These are phyloP conservation scores for Microstegium vimineum DNA, from an alignment of 176 grass and related monocot species.

Conservation along the genomic window DNA sequence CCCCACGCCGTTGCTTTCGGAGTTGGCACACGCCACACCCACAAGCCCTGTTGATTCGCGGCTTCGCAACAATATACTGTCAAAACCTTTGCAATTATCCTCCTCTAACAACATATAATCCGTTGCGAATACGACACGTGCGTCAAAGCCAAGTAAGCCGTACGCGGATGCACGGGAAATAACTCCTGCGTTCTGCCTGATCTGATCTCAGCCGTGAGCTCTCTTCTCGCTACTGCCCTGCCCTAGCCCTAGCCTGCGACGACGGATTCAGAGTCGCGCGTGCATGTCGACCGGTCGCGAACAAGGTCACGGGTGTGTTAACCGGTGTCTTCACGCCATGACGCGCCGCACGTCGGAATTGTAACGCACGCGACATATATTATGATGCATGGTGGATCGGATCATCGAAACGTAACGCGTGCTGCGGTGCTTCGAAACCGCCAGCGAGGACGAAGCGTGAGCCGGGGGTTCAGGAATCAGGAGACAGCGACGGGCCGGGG, in stretches of 20 bases:
- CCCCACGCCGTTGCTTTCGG: conserved; percentile 32
- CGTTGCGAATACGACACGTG: neutral
- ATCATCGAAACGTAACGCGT: neutral
- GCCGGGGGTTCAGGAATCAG: neutral
- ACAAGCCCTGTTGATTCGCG: neutral
- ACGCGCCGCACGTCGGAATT: conserved; percentile 24
- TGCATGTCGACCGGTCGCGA: neutral
- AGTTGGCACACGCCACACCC: neutral
- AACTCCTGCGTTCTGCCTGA: too few species aligned
- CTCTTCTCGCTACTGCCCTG: neutral
- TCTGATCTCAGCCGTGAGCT: neutral
- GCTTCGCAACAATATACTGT: neutral
- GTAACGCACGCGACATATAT: conserved; percentile 21
- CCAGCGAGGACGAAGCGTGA: neutral
- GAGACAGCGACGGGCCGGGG: neutral
- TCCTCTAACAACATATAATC: neutral
- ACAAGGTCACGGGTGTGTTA: neutral
- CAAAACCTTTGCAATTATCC: neutral
- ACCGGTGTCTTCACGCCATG: conserved; percentile 39
- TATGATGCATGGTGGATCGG: neutral
- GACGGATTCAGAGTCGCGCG: neutral
- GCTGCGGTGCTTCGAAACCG: neutral
- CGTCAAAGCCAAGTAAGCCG: neutral
- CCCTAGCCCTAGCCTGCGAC: neutral
- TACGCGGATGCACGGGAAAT: neutral